Evolutionary conservation across 345 rosid genomes (phyloP).

Genomic region (Murraya koenigii): DNA sequence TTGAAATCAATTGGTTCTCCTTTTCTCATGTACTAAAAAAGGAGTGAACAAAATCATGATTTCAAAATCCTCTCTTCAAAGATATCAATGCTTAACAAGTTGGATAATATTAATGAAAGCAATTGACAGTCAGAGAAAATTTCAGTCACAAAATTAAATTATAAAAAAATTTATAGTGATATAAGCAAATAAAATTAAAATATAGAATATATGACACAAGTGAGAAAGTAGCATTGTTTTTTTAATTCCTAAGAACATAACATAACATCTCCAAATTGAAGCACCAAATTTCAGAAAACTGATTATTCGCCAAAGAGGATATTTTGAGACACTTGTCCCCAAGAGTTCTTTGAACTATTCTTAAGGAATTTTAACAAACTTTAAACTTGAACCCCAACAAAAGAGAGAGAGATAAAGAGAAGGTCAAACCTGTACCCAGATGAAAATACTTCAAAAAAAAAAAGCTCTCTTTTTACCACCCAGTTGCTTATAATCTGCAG

Average conservation of each 20-base stretch:
- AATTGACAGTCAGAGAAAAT: neutral
- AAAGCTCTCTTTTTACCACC: neutral
- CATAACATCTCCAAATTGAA: neutral
- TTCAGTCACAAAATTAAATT: neutral
- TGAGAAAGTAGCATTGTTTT: neutral
- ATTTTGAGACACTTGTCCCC: too few relatives aligned
- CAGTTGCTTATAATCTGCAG: conserved; percentile 23
- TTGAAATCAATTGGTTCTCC: neutral
- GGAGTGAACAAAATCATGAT: neutral
- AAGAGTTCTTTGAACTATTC: conserved; percentile 14
- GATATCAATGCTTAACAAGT: conserved; percentile 20
- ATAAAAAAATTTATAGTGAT: neutral
- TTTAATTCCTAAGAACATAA: neutral
- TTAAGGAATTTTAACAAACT: conserved; percentile 10
- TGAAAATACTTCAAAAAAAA: neutral
- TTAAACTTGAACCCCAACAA: neutral
- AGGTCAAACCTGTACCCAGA: conserved; percentile 4
- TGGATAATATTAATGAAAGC: conserved; percentile 1
- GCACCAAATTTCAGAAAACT: neutral
- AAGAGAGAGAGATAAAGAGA: conserved; percentile 10
- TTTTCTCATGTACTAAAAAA: neutral
- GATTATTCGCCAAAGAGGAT: neutral
- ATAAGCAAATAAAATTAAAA: neutral
- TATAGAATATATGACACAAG: neutral
- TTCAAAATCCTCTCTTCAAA: neutral